A percentile compares a stretch with the other conserved stretches of the same genome.
phyloP scores from a whole-genome alignment of 2,329 filamentous ascomycete species.

The Scytalidium lignicola region DNA sequence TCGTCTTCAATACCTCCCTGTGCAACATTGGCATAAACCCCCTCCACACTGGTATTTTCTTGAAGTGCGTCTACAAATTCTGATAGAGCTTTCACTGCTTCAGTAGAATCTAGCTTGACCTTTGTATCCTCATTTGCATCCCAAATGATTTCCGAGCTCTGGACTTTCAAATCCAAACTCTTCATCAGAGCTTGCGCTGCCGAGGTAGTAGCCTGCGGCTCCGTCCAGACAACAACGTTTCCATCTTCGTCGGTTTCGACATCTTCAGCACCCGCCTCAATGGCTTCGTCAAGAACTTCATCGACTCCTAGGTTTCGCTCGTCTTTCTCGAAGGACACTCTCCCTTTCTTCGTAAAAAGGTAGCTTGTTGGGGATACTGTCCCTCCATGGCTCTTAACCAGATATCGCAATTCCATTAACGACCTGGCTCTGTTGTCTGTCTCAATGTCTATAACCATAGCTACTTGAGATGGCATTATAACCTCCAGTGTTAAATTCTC shows the following conservation, averaged over 20 bases:
- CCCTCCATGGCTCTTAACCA: slow-evolving; percentile 69
- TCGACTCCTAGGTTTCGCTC: slow-evolving; percentile 48
- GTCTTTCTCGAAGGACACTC: slow-evolving; percentile 62
- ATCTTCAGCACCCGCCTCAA: slow-evolving; percentile 79
- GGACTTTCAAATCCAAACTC: slow-evolving; percentile 59
- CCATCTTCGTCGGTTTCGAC: slow-evolving; percentile 64
- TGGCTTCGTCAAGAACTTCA: slow-evolving; percentile 71
- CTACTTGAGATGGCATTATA: slow-evolving; percentile 70
- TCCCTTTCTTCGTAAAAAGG: slow-evolving; percentile 78
- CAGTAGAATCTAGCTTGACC: slow-evolving; percentile 54
- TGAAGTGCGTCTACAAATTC: slow-evolving; percentile 55
- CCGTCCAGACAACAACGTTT: slow-evolving; percentile 65
- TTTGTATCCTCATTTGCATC: slow-evolving; percentile 75
- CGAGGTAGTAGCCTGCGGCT: slow-evolving; percentile 58
- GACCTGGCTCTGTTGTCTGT: slow-evolving; percentile 75
- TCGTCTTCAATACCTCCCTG: slow-evolving; percentile 47
- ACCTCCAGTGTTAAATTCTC: slow-evolving; percentile 75
- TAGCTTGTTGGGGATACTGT: slow-evolving; percentile 70
- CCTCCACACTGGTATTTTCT: slow-evolving; percentile 69
- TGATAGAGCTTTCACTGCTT: slow-evolving; percentile 51
- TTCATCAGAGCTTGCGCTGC: slow-evolving; percentile 60
- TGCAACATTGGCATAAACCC: slow-evolving; percentile 68
- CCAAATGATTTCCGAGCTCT: slow-evolving; percentile 79
- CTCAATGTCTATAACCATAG: slow-evolving; percentile 78
- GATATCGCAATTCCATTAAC: slow-evolving; percentile 64